These are phyloP conservation scores for Ceratocystis smalleyi DNA, from an alignment of 2,329 filamentous ascomycete species.

Conservation along the genomic window DNA sequence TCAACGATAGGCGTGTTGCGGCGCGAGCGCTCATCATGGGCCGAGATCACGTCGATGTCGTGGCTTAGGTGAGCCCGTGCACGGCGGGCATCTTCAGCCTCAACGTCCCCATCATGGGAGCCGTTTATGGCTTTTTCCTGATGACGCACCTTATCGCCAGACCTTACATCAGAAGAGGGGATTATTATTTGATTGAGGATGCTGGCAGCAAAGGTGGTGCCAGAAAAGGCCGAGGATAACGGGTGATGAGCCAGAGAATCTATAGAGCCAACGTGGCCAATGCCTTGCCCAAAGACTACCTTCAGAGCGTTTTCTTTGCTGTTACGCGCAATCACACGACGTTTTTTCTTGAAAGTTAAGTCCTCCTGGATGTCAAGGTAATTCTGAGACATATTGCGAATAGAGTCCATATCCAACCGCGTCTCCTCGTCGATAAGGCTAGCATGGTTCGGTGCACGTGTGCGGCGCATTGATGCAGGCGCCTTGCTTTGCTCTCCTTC, in stretches of 20 bases:
- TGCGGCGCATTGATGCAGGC: constrained; percentile 16
- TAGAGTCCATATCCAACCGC: constrained; percentile 22
- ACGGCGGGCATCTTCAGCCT: constrained; percentile 5
- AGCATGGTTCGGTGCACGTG: constrained; percentile 21
- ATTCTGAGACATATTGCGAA: constrained; percentile 24
- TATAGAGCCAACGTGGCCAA: constrained; percentile 23
- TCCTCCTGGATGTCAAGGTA: constrained; percentile 41
- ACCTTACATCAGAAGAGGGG: background rate
- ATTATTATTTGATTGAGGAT: background rate
- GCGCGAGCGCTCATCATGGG: constrained; percentile 13
- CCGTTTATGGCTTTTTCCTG: background rate
- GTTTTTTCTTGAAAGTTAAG: constrained; percentile 21
- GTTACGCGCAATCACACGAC: constrained; percentile 22
- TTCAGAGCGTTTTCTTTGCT: constrained; percentile 26
- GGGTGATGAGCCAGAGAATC: constrained; percentile 24
- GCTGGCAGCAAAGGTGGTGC: constrained; percentile 27
- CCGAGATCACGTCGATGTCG: constrained; percentile 46
- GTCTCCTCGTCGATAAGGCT: constrained; percentile 22
- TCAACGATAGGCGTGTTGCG: constrained; percentile 43
- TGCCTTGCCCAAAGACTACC: constrained; percentile 24
- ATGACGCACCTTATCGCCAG: background rate
- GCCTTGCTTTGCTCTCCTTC: constrained; percentile 14
- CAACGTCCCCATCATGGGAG: background rate
- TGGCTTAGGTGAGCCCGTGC: constrained; percentile 22
- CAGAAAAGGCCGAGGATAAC: constrained; percentile 29